Base-by-base conservation (phyloP, 352 stramenopile species). In the Phytopythium vexans region DNA sequence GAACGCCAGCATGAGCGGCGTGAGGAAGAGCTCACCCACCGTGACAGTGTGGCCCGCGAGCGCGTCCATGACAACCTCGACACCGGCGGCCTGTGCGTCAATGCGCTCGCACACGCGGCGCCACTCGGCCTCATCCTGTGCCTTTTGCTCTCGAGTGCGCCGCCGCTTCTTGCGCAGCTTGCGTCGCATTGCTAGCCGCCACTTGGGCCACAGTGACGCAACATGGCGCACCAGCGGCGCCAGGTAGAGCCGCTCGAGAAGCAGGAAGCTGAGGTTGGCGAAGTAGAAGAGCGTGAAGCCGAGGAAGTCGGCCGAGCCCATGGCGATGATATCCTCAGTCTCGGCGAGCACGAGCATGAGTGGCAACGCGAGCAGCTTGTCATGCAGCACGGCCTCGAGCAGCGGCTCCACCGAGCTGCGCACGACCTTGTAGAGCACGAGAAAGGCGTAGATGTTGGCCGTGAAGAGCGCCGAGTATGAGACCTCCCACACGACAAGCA, bases 401-500 rank as follows among this genome's bases (percentile, higher is more conserved):
- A 92, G 50, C 8, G 89, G 74, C 53, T 98, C 92, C 33, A 97
- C 56, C 14, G 81, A 32, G 36, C 92, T 77, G 54, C 95, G 81
- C 42, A 87, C 46, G 14, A 98, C 32, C 61, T 98, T 98, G 62
- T 97, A 96, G n/a, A 79, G 51, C 8, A 98, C 56, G 34, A 98
- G 77, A 45, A 95, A 96, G 16, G 68, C 63, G 63, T 98, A 98
- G 50, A 98, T 95, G 53, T 97, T 88, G 38, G 75, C 69, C 8
- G 89, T 92, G 55, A 98, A 99, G 15, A 66, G 59, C 14, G 81
- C 55, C 27, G 93, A 98, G 76, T 98, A 99, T 8, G 89, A 97
- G 58, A 99, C 98, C 65, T 99, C 96, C 77, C 91, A 97, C n/a
- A 98, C 73, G 39, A 95, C 71, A n/a, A 98, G 71, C 49, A 98